Evolutionary conservation across 305 asterid species (phyloP).

Genomic region (Rubia peregrina): DNA sequence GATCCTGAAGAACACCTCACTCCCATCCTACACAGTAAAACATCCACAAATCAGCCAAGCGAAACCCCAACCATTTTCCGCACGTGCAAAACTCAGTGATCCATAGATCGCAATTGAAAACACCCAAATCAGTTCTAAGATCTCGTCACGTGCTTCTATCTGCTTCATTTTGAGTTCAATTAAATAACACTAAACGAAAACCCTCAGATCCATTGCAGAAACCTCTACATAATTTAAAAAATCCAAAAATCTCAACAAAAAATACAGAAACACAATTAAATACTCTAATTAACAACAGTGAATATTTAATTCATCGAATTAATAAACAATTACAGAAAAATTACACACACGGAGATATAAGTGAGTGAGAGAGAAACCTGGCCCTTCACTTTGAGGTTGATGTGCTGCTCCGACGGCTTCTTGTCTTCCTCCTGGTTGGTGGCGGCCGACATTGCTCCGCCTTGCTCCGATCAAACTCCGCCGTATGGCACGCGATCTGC

Average conservation of each 20-base stretch:
- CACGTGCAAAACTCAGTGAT: neutral
- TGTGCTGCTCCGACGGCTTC: conserved; percentile 24
- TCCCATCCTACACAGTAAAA: conserved; percentile 27
- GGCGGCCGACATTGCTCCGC: conserved; percentile 21
- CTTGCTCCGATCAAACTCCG: too few species aligned
- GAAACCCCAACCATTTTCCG: neutral
- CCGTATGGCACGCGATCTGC: neutral
- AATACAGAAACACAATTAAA: neutral
- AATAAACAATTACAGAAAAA: too few species aligned
- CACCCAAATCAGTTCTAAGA: neutral
- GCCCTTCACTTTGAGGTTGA: conserved; percentile 29
- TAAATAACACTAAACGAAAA: neutral
- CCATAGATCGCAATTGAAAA: neutral
- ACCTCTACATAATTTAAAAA: too few species aligned
- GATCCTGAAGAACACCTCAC: conserved; percentile 37
- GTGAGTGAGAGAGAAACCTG: conserved; percentile 12
- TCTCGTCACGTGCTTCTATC: neutral
- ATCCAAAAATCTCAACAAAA: neutral
- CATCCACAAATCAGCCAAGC: neutral
- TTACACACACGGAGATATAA: too few species aligned
- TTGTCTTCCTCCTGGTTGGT: conserved; percentile 22
- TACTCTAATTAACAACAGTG: neutral
- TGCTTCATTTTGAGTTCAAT: neutral
- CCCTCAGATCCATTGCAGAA: neutral
- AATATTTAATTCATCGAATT: neutral